Conservation (phyloP, 805 yeast genomes). For the Ogataea minuta region DNA sequence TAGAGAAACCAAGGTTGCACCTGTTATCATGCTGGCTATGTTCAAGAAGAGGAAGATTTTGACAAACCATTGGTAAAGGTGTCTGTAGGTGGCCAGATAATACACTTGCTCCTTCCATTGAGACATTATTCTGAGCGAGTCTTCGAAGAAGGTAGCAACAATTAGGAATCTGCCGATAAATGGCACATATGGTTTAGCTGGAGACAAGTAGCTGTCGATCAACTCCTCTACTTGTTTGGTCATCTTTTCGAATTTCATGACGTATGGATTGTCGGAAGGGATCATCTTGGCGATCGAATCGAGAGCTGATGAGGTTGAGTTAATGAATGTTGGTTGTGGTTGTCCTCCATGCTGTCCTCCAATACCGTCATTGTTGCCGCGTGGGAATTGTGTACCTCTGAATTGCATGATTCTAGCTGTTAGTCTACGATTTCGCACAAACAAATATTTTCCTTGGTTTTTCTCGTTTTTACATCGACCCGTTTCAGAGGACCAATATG, state of each 20-base stretch:
- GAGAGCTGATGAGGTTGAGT: slow-evolving; percentile 18
- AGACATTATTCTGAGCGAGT: slow-evolving; percentile 72
- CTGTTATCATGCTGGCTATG: slow-evolving; percentile 65
- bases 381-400: slow-evolving; percentile 34
- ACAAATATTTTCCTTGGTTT: slow-evolving; percentile 1
- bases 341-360: slow-evolving; percentile 11
- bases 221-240: slow-evolving; percentile 54
- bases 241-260: slow-evolving; percentile 46
- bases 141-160: slow-evolving; percentile 92
- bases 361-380: slow-evolving; percentile 11
- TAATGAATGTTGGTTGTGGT: slow-evolving; percentile 7
- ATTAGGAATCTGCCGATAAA: slow-evolving; percentile 84
- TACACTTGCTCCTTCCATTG: slow-evolving; percentile 93
- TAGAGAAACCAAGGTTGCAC: slow-evolving; percentile 68
- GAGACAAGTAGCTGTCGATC: slow-evolving; percentile 48
- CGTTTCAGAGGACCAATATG: slow-evolving; percentile 2
- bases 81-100: slow-evolving; percentile 77
- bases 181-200: slow-evolving; percentile 75
- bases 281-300: slow-evolving; percentile 30
- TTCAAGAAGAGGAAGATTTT: slow-evolving; percentile 65
- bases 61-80: slow-evolving; percentile 73
- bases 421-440: background rate
- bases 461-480: slow-evolving; percentile 2
- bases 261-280: slow-evolving; percentile 32
- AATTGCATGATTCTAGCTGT: slow-evolving; percentile 27